These are phyloP conservation scores for Verticillium nubilum DNA, from an alignment of 2,329 filamentous ascomycete genomes.

Conservation along the genomic window DNA sequence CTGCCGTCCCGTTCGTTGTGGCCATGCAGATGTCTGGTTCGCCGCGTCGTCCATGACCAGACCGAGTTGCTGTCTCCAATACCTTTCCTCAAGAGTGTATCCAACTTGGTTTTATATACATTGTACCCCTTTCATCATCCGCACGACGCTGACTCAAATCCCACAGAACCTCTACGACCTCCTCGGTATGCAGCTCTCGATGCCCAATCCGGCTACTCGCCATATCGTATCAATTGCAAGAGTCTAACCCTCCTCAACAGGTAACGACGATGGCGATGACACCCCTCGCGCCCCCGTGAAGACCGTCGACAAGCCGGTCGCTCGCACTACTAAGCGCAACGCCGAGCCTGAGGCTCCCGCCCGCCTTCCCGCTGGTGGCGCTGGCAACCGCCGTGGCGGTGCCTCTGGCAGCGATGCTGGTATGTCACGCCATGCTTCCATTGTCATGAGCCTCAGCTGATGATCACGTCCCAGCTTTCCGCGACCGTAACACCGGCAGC, in stretches of 20 bases:
- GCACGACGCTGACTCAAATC: neutral
- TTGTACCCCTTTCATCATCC: neutral
- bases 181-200: conserved; percentile 67
- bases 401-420: conserved; percentile 79
- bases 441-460: neutral
- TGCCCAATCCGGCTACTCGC: conserved; percentile 14
- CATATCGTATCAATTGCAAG: neutral
- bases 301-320: conserved; percentile 78
- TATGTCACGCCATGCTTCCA: conserved; percentile 43
- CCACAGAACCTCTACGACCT: conserved; percentile 92
- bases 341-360: conserved; percentile 66
- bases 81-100: neutral
- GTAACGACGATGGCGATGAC: conserved; percentile 63
- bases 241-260: conserved; percentile 28
- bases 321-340: conserved; percentile 79
- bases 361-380: conserved; percentile 33
- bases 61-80: neutral
- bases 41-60: neutral
- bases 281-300: conserved; percentile 76
- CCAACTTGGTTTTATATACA: neutral
- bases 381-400: conserved; percentile 44
- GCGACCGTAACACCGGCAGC: conserved; percentile 77
- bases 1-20: neutral
- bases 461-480: conserved; percentile 61
- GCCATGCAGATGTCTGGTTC: neutral